Conservation (phyloP, 2,329 filamentous ascomycete genomes). For the Arthrobotrys megalospora region DNA sequence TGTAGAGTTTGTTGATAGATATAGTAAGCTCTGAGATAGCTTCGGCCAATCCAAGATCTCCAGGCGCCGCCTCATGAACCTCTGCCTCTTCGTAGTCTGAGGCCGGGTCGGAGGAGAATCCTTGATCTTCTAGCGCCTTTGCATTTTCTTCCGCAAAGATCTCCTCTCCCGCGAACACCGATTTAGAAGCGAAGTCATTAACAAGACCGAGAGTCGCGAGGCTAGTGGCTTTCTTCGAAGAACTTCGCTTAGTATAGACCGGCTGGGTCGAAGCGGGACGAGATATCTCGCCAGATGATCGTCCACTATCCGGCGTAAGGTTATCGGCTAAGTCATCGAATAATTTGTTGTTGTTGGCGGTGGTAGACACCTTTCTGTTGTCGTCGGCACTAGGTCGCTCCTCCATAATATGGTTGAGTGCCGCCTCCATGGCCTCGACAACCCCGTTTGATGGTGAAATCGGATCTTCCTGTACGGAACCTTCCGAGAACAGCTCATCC, state of each 20-base stretch:
- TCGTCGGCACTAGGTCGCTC: slow-evolving; percentile 79
- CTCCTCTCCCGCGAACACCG: slow-evolving; percentile 94
- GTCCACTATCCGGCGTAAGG: slow-evolving; percentile 54
- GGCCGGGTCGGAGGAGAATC: slow-evolving; percentile 54
- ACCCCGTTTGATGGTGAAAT: slow-evolving; percentile 76
- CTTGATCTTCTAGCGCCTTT: slow-evolving; percentile 84
- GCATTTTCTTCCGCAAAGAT: slow-evolving; percentile 87
- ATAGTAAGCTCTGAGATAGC: slow-evolving; percentile 89
- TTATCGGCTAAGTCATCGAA: slow-evolving; percentile 42
- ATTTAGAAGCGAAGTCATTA: slow-evolving; percentile 86
- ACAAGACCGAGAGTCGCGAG: slow-evolving; percentile 92
- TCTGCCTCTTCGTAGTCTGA: slow-evolving; percentile 79
- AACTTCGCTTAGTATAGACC: slow-evolving; percentile 67
- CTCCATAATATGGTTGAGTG: slow-evolving; percentile 91
- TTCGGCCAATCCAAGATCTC: slow-evolving; percentile 92
- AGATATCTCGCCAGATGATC: slow-evolving; percentile 57
- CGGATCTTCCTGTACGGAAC: slow-evolving; percentile 53
- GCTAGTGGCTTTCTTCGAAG: slow-evolving; percentile 74
- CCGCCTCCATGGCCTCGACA: slow-evolving; percentile 92
- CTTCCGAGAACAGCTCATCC: slow-evolving; percentile 55
- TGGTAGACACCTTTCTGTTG: slow-evolving; percentile 37
- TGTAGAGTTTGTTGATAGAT: slow-evolving; percentile 88
- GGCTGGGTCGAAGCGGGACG: slow-evolving; percentile 42
- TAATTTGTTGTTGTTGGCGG: slow-evolving; percentile 62
- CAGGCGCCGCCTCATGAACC: slow-evolving; percentile 93